Conservation (phyloP, 768 basidiomycete genomes). For the Calocera cornea region DNA sequence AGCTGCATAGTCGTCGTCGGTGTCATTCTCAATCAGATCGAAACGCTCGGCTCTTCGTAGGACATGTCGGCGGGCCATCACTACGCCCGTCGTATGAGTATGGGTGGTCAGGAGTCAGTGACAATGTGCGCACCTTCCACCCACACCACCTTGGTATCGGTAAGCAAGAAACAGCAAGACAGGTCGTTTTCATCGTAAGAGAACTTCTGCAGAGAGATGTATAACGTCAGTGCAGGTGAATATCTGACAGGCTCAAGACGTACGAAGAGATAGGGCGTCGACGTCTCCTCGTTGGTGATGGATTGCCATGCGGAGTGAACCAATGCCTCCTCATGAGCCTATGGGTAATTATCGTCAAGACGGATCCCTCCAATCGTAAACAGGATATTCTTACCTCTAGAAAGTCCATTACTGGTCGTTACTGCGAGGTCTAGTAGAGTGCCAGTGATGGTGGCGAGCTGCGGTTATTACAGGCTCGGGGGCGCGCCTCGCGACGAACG, state of each 20-base stretch:
- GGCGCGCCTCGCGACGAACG: too few relatives aligned
- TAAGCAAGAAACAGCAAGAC: slow-evolving; percentile 41
- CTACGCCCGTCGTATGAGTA: slow-evolving; percentile 7
- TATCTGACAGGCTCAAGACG: slow-evolving; percentile 21
- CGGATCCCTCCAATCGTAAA: neutral
- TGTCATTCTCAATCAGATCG: neutral
- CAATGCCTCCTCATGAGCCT: neutral
- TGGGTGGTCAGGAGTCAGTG: neutral
- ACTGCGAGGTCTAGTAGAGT: neutral
- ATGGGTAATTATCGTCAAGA: neutral
- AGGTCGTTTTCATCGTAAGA: slow-evolving; percentile 40
- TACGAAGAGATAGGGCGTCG: slow-evolving; percentile 61
- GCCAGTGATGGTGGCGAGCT: neutral
- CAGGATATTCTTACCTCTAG: neutral
- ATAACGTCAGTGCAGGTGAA: slow-evolving; percentile 6
- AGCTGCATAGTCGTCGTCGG: neutral
- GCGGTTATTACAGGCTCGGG: too few relatives aligned
- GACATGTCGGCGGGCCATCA: slow-evolving; percentile 13
- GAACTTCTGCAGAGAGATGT: slow-evolving; percentile 43
- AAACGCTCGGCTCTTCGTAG: neutral
- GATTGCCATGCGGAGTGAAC: slow-evolving; percentile 39
- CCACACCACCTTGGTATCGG: slow-evolving; percentile 66
- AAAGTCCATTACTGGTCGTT: neutral
- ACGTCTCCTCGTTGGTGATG: slow-evolving; percentile 44
- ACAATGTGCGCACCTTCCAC: slow-evolving; percentile 42